Evolutionary conservation across 2,329 filamentous ascomycete genomes (phyloP).

Genomic region (Beauveria varroae): DNA sequence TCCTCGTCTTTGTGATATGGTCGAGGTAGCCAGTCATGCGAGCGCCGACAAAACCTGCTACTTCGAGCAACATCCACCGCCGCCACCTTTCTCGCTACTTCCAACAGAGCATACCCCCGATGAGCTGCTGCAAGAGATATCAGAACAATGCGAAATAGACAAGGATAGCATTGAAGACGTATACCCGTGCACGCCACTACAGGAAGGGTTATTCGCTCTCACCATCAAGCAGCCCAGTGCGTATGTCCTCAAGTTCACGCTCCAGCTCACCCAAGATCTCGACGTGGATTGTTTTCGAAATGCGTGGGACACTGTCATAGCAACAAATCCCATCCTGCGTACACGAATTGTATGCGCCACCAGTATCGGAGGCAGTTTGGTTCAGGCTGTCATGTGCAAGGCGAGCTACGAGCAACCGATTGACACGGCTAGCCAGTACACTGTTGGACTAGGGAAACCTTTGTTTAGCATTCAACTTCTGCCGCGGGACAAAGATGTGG

Average conservation of each 20-base stretch:
- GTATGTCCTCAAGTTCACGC: constrained; percentile 27
- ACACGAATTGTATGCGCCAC: constrained; percentile 23
- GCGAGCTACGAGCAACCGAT: background rate
- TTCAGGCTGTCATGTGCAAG: background rate
- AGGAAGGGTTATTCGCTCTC: constrained; percentile 30
- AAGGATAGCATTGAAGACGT: constrained; percentile 26
- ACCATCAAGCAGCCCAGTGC: constrained; percentile 19
- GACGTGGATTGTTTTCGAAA: constrained; percentile 17
- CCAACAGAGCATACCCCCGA: background rate
- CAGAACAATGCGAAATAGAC: constrained; percentile 17
- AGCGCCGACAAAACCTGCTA: background rate
- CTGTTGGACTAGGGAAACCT: background rate
- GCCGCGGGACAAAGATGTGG: constrained; percentile 12
- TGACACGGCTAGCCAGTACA: background rate
- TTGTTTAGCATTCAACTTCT: background rate
- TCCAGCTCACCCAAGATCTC: constrained; percentile 17
- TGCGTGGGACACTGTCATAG: constrained; percentile 23
- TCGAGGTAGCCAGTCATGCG: background rate
- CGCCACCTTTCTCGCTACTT: background rate
- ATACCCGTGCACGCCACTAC: constrained; percentile 22
- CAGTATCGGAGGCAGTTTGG: background rate
- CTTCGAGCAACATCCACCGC: background rate
- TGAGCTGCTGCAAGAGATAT: constrained; percentile 14
- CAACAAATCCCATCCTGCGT: constrained; percentile 24
- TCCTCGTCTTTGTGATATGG: background rate